phyloP scores from a whole-genome alignment of 1,284 basidiomycete genomes.

The Pseudomicrostroma phylloplanum region DNA sequence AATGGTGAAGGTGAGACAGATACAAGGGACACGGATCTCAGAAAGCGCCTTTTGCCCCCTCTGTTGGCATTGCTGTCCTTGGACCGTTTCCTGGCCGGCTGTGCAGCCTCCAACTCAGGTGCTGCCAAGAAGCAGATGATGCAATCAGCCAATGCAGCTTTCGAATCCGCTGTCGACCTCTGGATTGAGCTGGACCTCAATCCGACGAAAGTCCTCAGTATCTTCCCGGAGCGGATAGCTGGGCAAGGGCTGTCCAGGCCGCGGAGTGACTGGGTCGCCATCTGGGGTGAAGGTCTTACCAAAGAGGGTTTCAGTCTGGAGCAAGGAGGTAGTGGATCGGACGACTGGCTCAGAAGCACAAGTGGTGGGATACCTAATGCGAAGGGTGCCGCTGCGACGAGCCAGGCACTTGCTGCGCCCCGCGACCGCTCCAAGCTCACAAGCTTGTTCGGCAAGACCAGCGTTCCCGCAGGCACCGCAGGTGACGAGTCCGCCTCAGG shows the following conservation, averaged over 20 bases:
- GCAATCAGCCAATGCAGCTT: slow-evolving; percentile 62
- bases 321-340: slow-evolving; percentile 12
- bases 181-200: slow-evolving; percentile 85
- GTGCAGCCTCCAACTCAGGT: slow-evolving; percentile 16
- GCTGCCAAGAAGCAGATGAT: slow-evolving; percentile 55
- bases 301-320: slow-evolving; percentile 11
- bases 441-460: not conserved
- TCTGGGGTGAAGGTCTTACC: slow-evolving; percentile 65
- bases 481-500: slow-evolving; percentile 6
- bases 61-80: not conserved
- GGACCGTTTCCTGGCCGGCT: slow-evolving; percentile 2
- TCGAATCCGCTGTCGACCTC: slow-evolving; percentile 71
- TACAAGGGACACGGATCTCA: not conserved
- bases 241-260: slow-evolving; percentile 66
- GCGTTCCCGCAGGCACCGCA: not conserved
- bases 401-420: not conserved
- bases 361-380: no score
- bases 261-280: slow-evolving; percentile 67
- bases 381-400: not conserved
- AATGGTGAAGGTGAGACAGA: slow-evolving; percentile 6
- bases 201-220: slow-evolving; percentile 83
- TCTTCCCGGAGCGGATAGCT: slow-evolving; percentile 75
- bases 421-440: not conserved
- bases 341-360: slow-evolving; percentile 8
- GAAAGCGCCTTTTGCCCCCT: not conserved